Conservation (phyloP, 441 rosid genomes). For the Adansonia madagascariensis region DNA sequence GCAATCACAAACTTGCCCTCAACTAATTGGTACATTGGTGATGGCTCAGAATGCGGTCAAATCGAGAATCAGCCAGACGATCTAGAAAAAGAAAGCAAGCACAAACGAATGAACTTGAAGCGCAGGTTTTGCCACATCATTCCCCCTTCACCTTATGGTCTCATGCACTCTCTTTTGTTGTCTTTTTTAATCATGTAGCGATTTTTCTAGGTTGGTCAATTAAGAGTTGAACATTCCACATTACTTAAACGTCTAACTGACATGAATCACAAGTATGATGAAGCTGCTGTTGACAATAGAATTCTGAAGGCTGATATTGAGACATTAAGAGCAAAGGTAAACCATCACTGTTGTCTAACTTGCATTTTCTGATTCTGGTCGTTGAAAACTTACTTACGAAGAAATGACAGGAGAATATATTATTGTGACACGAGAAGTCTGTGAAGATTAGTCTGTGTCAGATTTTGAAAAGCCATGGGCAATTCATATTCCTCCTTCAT, state of each 20-base stretch:
- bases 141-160: conserved; percentile 20
- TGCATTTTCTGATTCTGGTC: not conserved
- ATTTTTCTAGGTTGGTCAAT: conserved; percentile 66
- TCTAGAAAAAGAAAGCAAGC: conserved; percentile 91
- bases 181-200: not conserved
- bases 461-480: conserved; percentile 16
- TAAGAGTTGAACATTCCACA: conserved; percentile 77
- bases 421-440: conserved; percentile 17
- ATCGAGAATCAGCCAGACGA: conserved; percentile 97
- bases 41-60: conserved; percentile 78
- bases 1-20: conserved; percentile 4
- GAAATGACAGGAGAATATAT: conserved; percentile 4
- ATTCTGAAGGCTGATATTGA: conserved; percentile 94
- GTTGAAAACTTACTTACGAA: conserved; percentile 15
- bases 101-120: conserved; percentile 84
- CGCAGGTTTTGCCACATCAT: conserved; percentile 57
- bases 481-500: conserved; percentile 4
- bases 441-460: conserved; percentile 9
- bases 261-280: conserved; percentile 75
- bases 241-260: conserved; percentile 71
- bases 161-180: conserved; percentile 3
- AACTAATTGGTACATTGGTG: conserved; percentile 27
- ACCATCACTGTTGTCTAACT: not conserved
- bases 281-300: conserved; percentile 82
- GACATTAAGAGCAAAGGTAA: conserved; percentile 88